Evolutionary conservation across 1,284 basidiomycete genomes (phyloP).

Genomic region (Tausonia pullulans): DNA sequence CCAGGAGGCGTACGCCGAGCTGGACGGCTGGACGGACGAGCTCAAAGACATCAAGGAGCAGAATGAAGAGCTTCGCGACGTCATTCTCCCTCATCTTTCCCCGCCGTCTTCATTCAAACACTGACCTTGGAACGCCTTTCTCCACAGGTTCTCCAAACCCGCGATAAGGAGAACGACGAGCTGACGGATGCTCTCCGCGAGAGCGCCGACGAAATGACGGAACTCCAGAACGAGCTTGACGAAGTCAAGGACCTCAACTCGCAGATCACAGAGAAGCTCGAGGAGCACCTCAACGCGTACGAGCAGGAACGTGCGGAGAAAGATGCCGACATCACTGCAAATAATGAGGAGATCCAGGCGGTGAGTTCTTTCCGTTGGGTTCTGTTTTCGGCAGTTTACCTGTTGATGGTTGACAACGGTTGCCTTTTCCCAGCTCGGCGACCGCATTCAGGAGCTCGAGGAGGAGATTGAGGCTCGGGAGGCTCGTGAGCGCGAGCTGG

Average conservation of each 20-base stretch:
- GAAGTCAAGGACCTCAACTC: slow-evolving; percentile 29
- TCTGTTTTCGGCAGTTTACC: background rate
- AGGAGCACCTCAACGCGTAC: slow-evolving; percentile 30
- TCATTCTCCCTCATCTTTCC: slow-evolving; percentile 15
- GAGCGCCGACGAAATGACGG: slow-evolving; percentile 27
- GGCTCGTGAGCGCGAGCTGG: slow-evolving; percentile 46
- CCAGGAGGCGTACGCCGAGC: slow-evolving; percentile 34
- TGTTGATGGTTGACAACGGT: background rate
- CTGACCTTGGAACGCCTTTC: background rate
- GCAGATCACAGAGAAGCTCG: slow-evolving; percentile 30
- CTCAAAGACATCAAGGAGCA: slow-evolving; percentile 30
- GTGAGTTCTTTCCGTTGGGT: slow-evolving; percentile 22
- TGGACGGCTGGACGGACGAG: slow-evolving; percentile 33
- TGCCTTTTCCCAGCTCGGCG: slow-evolving; percentile 25
- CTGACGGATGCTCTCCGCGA: slow-evolving; percentile 19
- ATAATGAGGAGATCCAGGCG: slow-evolving; percentile 62
- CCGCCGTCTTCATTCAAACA: background rate
- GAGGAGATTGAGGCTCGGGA: slow-evolving; percentile 48
- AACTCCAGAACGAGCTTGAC: slow-evolving; percentile 25
- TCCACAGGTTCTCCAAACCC: slow-evolving; percentile 10
- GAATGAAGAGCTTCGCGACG: slow-evolving; percentile 33
- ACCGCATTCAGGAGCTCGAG: slow-evolving; percentile 35
- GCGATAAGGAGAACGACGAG: slow-evolving; percentile 14
- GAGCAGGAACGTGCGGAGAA: slow-evolving; percentile 32
- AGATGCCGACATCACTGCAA: slow-evolving; percentile 35